Percentiles rank a stretch among this genome's conserved stretches.
Conservation (phyloP, 331 rosid genomes). For the Pyrus hybrid region DNA sequence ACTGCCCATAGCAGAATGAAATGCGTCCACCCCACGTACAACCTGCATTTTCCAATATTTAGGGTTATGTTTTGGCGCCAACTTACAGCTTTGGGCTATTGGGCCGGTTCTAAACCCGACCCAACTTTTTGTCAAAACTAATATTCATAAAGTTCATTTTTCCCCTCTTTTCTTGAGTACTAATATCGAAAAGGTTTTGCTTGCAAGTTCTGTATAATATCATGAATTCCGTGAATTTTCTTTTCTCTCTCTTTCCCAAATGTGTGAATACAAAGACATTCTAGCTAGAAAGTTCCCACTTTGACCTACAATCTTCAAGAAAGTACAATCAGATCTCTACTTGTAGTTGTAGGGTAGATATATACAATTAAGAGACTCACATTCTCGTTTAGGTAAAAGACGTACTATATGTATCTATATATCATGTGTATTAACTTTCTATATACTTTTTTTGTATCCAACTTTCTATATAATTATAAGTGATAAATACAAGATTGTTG, state of each 20-base stretch:
- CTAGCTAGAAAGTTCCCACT: background rate
- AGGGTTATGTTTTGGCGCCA: background rate
- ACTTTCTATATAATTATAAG: too few relatives aligned
- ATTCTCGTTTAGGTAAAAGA: too few relatives aligned
- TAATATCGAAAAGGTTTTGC: background rate
- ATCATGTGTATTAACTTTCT: too few relatives aligned
- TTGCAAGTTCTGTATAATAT: background rate
- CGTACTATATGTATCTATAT: too few relatives aligned
- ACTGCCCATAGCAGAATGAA: constrained; percentile 61
- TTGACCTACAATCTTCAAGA: background rate
- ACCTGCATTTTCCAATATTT: constrained; percentile 25
- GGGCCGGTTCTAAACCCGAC: background rate
- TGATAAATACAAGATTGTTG: too few relatives aligned
- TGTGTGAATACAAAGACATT: too few relatives aligned
- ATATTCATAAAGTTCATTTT: background rate
- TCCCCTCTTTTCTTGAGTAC: background rate
- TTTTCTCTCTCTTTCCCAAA: background rate
- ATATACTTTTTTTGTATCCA: too few relatives aligned
- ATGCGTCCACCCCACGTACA: constrained; percentile 50
- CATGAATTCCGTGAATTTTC: background rate
- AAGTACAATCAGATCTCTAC: background rate
- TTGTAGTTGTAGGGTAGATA: too few relatives aligned
- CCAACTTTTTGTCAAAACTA: background rate
- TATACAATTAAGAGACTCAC: too few relatives aligned
- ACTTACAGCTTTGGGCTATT: too few relatives aligned